Conservation (phyloP, 1,139 yeast genomes). For the Komagataea norvegica region DNA sequence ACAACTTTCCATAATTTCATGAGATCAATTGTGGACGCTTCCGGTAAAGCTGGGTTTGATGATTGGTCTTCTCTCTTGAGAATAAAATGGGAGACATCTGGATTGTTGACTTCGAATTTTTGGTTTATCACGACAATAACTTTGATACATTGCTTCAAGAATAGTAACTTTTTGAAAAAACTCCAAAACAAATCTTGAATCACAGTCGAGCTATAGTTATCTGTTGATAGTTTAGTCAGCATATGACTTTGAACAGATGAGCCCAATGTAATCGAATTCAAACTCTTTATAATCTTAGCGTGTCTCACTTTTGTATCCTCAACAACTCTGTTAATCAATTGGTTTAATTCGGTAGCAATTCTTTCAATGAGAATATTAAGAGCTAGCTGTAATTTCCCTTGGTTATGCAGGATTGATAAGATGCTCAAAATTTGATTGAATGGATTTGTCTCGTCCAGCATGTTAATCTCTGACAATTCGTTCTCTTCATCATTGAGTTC, state of each 20-base stretch:
- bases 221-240: slow-evolving; percentile 12
- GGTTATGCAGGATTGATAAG: slow-evolving; percentile 53
- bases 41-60: neutral
- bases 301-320: slow-evolving; percentile 58
- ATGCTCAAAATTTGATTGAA: slow-evolving; percentile 53
- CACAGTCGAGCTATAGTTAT: slow-evolving; percentile 51
- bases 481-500: slow-evolving; percentile 9
- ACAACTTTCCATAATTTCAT: slow-evolving; percentile 54
- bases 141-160: slow-evolving; percentile 67
- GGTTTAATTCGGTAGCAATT: slow-evolving; percentile 43
- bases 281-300: slow-evolving; percentile 35
- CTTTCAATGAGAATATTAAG: slow-evolving; percentile 50
- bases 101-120: slow-evolving; percentile 26
- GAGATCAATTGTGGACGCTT: slow-evolving; percentile 31
- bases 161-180: slow-evolving; percentile 56
- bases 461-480: slow-evolving; percentile 6
- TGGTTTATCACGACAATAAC: slow-evolving; percentile 55
- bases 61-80: neutral
- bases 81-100: slow-evolving; percentile 19
- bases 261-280: slow-evolving; percentile 12
- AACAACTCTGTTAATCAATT: slow-evolving; percentile 54
- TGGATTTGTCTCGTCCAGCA: slow-evolving; percentile 42
- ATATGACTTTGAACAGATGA: slow-evolving; percentile 4
- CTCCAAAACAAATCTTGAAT: slow-evolving; percentile 68
- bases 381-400: slow-evolving; percentile 61